These are phyloP conservation scores for Phytophthora foliorum DNA, from an alignment of 352 stramenopile species.

Conservation along the genomic window DNA sequence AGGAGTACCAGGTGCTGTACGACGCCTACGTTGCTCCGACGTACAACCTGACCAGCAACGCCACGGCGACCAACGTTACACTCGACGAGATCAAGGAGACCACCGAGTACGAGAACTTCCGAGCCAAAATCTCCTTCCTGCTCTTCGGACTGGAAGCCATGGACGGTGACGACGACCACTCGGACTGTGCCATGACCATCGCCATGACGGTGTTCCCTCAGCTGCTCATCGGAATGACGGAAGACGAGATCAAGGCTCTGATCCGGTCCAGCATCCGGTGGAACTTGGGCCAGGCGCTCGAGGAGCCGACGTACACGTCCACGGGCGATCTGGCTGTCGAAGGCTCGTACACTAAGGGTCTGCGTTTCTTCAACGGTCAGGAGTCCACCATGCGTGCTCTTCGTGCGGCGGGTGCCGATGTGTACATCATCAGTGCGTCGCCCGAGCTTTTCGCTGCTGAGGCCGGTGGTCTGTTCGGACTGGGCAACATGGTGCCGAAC, in stretches of 20 bases:
- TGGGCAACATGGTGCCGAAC: conserved; percentile 63
- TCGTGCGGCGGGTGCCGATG: conserved; percentile 46
- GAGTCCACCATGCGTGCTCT: conserved; percentile 69
- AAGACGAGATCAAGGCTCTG: conserved; percentile 55
- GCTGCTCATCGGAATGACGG: conserved; percentile 64
- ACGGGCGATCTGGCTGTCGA: conserved; percentile 47
- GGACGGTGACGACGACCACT: conserved; percentile 50
- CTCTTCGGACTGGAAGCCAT: conserved; percentile 56
- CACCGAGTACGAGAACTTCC: conserved; percentile 64
- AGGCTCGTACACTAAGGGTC: conserved; percentile 57
- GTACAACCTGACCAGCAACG: conserved; percentile 50
- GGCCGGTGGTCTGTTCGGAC: conserved; percentile 46
- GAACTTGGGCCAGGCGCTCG: conserved; percentile 57
- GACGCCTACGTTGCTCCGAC: conserved; percentile 58
- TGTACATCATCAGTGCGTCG: conserved; percentile 75
- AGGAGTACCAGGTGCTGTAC: conserved; percentile 68
- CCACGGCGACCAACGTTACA: conserved; percentile 16
- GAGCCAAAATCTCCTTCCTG: conserved; percentile 63
- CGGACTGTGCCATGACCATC: conserved; percentile 50
- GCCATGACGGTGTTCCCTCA: conserved; percentile 70
- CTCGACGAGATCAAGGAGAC: conserved; percentile 54
- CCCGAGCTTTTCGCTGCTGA: conserved; percentile 67
- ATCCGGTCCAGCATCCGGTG: conserved; percentile 59
- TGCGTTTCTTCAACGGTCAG: conserved; percentile 72
- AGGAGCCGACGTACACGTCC: conserved; percentile 50